Evolutionary conservation across 176 grass and related monocot species (phyloP).

Genomic region (Cenchrus purpureus): DNA sequence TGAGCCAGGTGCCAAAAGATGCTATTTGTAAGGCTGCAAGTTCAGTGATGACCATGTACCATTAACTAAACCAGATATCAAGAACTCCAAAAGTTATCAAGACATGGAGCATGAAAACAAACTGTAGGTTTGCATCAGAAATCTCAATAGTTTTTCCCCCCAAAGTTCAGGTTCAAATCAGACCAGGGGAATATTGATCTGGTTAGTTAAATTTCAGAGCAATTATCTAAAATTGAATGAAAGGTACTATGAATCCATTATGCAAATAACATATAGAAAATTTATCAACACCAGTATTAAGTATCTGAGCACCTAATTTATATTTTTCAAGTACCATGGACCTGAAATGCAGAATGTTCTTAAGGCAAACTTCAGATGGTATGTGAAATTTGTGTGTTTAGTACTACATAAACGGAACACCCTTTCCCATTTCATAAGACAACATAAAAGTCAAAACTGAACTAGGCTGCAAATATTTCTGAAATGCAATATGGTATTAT

Average conservation of each 20-base stretch:
- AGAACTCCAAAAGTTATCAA: conserved; percentile 25
- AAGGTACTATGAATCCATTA: background rate
- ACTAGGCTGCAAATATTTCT: conserved; percentile 34
- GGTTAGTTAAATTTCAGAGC: conserved; percentile 11
- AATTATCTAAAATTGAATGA: conserved; percentile 2
- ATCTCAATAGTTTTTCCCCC: background rate
- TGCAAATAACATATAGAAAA: conserved; percentile 18
- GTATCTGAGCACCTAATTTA: background rate
- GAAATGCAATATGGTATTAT: conserved; percentile 12
- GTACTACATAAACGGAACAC: background rate
- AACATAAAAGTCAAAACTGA: conserved; percentile 17
- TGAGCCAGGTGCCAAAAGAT: conserved; percentile 8
- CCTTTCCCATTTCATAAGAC: background rate
- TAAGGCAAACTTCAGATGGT: conserved; percentile 25
- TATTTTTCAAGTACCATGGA: conserved; percentile 14
- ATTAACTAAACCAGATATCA: background rate
- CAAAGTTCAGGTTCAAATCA: background rate
- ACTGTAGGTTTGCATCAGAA: conserved; percentile 5
- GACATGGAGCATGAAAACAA: conserved; percentile 22
- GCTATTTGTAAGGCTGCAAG: background rate
- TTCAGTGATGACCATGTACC: conserved; percentile 7
- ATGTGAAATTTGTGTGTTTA: conserved; percentile 11
- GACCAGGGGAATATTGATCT: background rate
- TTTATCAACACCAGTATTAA: conserved; percentile 7
- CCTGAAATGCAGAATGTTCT: conserved; percentile 24